Evolutionary conservation across 495 filamentous ascomycete genomes (phyloP), one percentile per base, ranked within the genome.

Genomic region (Penicillium soppii): DNA sequence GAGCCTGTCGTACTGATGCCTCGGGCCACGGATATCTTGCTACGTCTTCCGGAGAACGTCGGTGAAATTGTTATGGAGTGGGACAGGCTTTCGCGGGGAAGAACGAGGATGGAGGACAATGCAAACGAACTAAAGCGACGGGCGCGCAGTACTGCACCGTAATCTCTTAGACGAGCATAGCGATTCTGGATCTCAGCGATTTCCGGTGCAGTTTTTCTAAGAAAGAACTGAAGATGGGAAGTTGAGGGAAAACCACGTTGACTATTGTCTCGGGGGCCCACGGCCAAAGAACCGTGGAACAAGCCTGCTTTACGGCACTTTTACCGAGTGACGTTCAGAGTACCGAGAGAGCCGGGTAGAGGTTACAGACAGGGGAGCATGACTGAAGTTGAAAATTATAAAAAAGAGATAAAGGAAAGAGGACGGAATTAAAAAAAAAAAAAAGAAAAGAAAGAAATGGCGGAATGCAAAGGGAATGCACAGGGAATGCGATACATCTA

Each of bases 211-310:
- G 8, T 25, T 50, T 42, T 40, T 46, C 32, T 40, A 19, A 19
- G 23, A 16, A 17, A 22, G 33, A 29, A 16, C 39, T 47, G 46
- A 42, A 35, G 40, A 47, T 29, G 15, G 40, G 29, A 7, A 12
- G 37, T 32, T 19, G 33, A 43, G 40, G 56, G 22, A 27, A 46
- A 56, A 38, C 19, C 26, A 46, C 41, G 33, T 42, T 44, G 47
- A 39, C 38, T 27, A 43, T 48, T 46, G 15, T 39, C 46, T 62
- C 50, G 54, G 58, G 60, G 53, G 42, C 25, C 53, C 43, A 50
- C 58, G 47, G 53, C 47, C 12, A 56, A 47, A 27, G 45, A 62
- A 62, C 62, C 62, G 56, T 65, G 62, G 62, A 54, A 57, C 59
- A 52, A 23, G 29, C 35, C 30, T 29, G 39, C 17, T 47, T 50